Evolutionary conservation across 2,329 filamentous ascomycete species (phyloP).

Genomic region (Aspergillus sp.): DNA sequence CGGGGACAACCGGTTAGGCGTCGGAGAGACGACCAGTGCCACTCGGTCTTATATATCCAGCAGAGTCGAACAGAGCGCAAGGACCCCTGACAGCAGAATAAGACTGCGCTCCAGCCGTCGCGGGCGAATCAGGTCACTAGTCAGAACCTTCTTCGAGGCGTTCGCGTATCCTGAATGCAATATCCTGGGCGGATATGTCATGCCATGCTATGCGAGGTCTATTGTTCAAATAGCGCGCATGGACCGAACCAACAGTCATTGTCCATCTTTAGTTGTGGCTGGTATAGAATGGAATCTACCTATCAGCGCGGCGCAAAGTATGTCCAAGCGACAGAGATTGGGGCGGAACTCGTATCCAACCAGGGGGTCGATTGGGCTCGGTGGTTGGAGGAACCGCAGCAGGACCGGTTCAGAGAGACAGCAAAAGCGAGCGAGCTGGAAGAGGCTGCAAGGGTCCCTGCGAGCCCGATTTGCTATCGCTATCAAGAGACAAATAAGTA

Average conservation of each 20-base stretch:
- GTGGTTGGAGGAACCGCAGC: neutral
- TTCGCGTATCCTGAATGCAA: neutral
- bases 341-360: constrained; percentile 9
- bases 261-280: constrained; percentile 1
- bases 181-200: neutral
- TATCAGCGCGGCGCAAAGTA: neutral
- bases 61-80: neutral
- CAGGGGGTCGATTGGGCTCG: neutral
- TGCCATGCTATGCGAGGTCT: neutral
- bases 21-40: neutral
- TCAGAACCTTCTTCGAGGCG: neutral
- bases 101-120: neutral
- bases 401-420: constrained; percentile 1
- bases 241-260: neutral
- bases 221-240: neutral
- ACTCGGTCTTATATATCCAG: neutral
- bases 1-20: constrained; percentile 4
- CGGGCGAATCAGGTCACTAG: neutral
- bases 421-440: too few relatives aligned
- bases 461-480: neutral
- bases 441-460: constrained; percentile 8
- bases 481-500: too few relatives aligned
- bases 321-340: neutral
- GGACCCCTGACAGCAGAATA: neutral
- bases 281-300: constrained; percentile 3